Evolutionary conservation across 2,329 filamentous ascomycete species (phyloP).

Genomic region (Alternaria triticimaculans): DNA sequence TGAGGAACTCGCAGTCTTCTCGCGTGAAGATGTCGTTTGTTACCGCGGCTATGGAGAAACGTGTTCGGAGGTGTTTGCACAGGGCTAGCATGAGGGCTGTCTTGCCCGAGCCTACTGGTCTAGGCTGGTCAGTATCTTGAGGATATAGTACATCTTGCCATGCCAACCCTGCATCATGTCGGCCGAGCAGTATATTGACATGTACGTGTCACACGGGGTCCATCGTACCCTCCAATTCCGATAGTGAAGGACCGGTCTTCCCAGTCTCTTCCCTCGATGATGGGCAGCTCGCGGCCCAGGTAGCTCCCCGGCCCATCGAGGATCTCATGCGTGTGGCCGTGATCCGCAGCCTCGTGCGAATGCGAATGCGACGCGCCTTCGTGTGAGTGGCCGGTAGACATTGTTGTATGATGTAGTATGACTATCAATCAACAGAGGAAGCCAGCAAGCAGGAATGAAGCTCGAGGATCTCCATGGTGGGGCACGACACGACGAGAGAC

Average conservation of each 20-base stretch:
- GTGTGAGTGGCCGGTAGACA: slow-evolving; percentile 46
- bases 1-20: slow-evolving; percentile 98
- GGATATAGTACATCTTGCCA: neutral
- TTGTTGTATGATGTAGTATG: slow-evolving; percentile 5
- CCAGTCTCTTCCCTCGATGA: slow-evolving; percentile 88
- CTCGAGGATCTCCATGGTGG: slow-evolving; percentile 25
- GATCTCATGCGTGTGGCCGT: slow-evolving; percentile 96
- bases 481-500: slow-evolving; percentile 19
- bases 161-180: neutral
- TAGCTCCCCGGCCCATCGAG: slow-evolving; percentile 93
- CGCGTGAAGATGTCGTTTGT: slow-evolving; percentile 99
- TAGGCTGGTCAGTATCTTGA: slow-evolving; percentile 47
- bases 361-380: slow-evolving; percentile 58
- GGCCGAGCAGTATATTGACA: neutral
- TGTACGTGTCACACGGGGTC: neutral
- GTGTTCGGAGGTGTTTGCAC: slow-evolving; percentile 79
- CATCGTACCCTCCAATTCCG: slow-evolving; percentile 90
- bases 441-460: slow-evolving; percentile 2
- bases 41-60: slow-evolving; percentile 89
- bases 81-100: slow-evolving; percentile 96
- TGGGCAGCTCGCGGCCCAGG: slow-evolving; percentile 88
- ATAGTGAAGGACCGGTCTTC: slow-evolving; percentile 89
- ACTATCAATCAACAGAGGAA: neutral
- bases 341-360: slow-evolving; percentile 64
- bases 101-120: slow-evolving; percentile 95